Percentiles rank a stretch among this genome's conserved stretches.
These are phyloP conservation scores for Pouteria glomerata DNA, from an alignment of 148 eudicot genomes.

Conservation along the genomic window DNA sequence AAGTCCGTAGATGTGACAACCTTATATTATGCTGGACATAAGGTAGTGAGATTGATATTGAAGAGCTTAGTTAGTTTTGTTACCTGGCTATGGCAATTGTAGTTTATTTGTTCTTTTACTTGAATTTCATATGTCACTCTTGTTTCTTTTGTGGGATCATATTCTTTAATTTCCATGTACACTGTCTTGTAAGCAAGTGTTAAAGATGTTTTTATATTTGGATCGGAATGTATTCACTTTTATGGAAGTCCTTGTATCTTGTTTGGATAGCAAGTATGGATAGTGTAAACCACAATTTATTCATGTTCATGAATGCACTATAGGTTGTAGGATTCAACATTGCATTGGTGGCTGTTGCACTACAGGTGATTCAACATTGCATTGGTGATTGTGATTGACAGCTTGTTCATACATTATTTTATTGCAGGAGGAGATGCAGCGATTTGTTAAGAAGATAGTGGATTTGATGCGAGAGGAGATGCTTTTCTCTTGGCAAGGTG, in stretches of 20 bases:
- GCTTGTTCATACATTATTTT: conserved; percentile 3
- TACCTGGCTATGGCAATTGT: neutral
- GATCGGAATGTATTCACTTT: neutral
- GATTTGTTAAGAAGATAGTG: conserved; percentile 82
- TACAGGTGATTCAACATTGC: neutral
- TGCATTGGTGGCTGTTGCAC: neutral
- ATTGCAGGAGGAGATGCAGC: conserved; percentile 88
- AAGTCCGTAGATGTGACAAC: neutral
- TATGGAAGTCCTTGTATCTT: neutral
- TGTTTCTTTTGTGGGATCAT: neutral
- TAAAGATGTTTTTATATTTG: neutral
- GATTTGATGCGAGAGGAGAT: conserved; percentile 74
- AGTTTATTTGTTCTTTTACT: neutral
- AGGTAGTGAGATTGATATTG: neutral
- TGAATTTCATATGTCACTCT: neutral
- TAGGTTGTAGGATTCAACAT: too few relatives aligned
- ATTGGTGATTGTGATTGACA: conserved; percentile 1
- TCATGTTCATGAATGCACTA: neutral
- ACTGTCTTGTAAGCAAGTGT: neutral
- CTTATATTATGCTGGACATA: neutral
- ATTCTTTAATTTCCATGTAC: neutral
- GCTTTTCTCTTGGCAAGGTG: conserved; percentile 98
- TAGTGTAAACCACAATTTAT: neutral
- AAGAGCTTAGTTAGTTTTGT: neutral
- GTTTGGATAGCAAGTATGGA: neutral